phyloP scores from a whole-genome alignment of 2,329 filamentous ascomycete species.

The Trematosphaeria pertusa region DNA sequence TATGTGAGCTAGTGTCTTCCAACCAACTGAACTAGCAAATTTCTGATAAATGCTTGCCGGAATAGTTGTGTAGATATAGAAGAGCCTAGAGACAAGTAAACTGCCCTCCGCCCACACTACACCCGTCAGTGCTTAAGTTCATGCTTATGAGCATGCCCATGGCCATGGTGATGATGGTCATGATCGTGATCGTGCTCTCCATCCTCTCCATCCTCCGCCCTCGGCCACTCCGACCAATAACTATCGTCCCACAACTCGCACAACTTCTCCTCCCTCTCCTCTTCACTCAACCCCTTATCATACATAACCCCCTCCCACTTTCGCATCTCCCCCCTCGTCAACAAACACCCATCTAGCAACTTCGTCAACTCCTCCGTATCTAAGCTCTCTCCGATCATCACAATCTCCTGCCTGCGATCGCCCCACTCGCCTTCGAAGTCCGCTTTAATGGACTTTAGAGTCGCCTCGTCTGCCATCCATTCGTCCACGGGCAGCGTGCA shows the following conservation, averaged over 20 bases:
- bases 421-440: constrained; percentile 66
- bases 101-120: too few relatives aligned
- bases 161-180: constrained; percentile 17
- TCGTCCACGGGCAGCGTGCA: constrained; percentile 63
- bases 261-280: constrained; percentile 56
- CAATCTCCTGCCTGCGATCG: constrained; percentile 73
- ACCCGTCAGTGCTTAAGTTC: too few relatives aligned
- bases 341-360: constrained; percentile 66
- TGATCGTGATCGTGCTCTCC: constrained; percentile 28
- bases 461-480: constrained; percentile 58
- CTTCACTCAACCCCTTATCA: constrained; percentile 30
- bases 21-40: too few relatives aligned
- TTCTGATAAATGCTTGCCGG: too few relatives aligned
- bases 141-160: too few relatives aligned
- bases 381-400: constrained; percentile 74
- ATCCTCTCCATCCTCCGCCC: constrained; percentile 41
- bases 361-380: constrained; percentile 59
- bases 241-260: constrained; percentile 64
- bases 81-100: too few relatives aligned
- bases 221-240: constrained; percentile 61
- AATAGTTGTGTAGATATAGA: too few relatives aligned
- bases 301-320: constrained; percentile 51
- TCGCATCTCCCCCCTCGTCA: constrained; percentile 64
- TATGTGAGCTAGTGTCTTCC: too few relatives aligned
- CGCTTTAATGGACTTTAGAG: constrained; percentile 55